Percentiles rank a stretch among this genome's conserved stretches.
Evolutionary conservation across 129 eudicot genomes (phyloP).

Genomic region (carrot (Daucus carota)): DNA sequence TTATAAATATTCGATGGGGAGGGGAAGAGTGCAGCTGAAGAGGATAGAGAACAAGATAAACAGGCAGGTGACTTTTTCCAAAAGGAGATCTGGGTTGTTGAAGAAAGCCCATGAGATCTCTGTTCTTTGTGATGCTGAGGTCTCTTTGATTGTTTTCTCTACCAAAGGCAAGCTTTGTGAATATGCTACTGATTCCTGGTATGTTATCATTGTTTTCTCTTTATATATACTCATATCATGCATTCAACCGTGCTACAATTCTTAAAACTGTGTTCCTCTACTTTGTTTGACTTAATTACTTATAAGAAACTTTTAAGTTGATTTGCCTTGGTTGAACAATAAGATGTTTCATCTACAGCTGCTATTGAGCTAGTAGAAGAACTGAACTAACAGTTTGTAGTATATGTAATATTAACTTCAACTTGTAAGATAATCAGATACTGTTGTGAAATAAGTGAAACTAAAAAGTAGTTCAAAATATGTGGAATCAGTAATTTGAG

Average conservation of each 20-base stretch:
- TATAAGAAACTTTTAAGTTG: too few relatives aligned
- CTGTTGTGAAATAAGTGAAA: background rate
- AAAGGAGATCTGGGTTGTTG: slow-evolving; percentile 59
- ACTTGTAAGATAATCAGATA: background rate
- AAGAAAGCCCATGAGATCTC: slow-evolving; percentile 95
- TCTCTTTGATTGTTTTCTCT: slow-evolving; percentile 76
- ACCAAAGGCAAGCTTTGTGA: slow-evolving; percentile 83
- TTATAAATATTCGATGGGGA: too few relatives aligned
- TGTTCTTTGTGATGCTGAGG: slow-evolving; percentile 87
- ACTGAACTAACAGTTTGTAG: background rate
- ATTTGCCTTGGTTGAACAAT: too few relatives aligned
- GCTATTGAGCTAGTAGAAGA: background rate
- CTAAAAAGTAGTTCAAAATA: background rate
- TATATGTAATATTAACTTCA: background rate
- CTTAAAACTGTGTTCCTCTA: too few relatives aligned
- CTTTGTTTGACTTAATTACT: too few relatives aligned
- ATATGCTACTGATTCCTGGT: slow-evolving; percentile 80
- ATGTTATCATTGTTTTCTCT: background rate
- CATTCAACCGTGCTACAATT: too few relatives aligned
- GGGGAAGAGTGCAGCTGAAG: slow-evolving; percentile 86
- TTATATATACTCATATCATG: too few relatives aligned
- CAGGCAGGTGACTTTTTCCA: slow-evolving; percentile 77
- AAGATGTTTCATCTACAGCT: background rate
- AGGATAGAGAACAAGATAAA: slow-evolving; percentile 88
- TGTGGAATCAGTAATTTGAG: too few relatives aligned